Evolutionary conservation across 108 stramenopile genomes (phyloP), one percentile per base, ranked within the genome.

Genomic region (Asterionellopsis glacialis): DNA sequence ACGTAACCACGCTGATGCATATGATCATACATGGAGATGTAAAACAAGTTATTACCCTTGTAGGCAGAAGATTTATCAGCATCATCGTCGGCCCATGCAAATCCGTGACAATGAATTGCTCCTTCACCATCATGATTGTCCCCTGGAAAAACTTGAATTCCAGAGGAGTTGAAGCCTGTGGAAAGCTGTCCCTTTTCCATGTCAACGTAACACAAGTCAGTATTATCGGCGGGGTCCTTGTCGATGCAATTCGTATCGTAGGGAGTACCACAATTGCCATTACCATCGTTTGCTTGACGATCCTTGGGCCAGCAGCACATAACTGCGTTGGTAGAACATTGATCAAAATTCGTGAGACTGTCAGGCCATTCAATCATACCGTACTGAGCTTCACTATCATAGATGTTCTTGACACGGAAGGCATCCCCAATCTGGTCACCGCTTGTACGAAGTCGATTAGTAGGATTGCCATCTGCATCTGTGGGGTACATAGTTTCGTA

Each of bases 241-340:
- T 80, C 68, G 12, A 76, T 62, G 44, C 79, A 80, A 25, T 61
- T 57, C 15, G 39, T 28, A 47, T 67, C 70, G 43, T 66, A 63
- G 13, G 63, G 63, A 48, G 47, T 48, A 6, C 26, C 9, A 54
- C 79, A 80, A 39, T 80, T 80, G 12, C 79, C 79, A 33, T 80
- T 80, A 57, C 61, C 51, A 43, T 80, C 79, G 9, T 63, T 66
- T 11, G 74, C 78, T 49, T 80, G 79, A 61, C 79, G 72, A 54
- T 76, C 79, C 59, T 73, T 64, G 51, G 63, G 56, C 79, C 79
- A 80, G 71, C 78, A 80, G 55, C 77, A 79, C 57, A 59, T 59
- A 59, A 57, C 76, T 38, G 68, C 59, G 28, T 68, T 67, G 16
- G 51, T 15, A 6, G 11, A 24, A 25, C 60, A 64, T 16, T 28